Percentiles rank a stretch among this genome's conserved stretches.
Evolutionary conservation across 805 yeast genomes (phyloP).

Genomic region (Schwanniomyces polymorphus): DNA sequence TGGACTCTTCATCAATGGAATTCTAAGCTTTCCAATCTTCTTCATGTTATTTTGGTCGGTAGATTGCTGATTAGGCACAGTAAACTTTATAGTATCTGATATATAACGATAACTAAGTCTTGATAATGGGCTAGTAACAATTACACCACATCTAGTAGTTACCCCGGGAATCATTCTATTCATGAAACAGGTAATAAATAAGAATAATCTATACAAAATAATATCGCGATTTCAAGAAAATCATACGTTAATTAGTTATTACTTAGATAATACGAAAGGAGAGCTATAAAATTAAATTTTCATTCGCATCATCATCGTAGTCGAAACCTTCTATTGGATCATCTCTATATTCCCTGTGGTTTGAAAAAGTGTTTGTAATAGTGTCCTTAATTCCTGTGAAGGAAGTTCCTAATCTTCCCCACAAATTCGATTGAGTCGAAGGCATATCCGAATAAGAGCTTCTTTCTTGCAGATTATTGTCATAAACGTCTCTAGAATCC

Average conservation of each 20-base stretch:
- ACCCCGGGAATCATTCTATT: background rate
- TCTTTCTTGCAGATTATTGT: background rate
- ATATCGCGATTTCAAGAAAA: background rate
- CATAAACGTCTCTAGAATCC: background rate
- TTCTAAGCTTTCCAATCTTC: constrained; percentile 38
- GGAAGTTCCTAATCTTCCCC: constrained; percentile 28
- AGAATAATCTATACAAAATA: background rate
- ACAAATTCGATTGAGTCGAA: constrained; percentile 10
- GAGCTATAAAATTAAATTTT: constrained; percentile 27
- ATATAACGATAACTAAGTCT: constrained; percentile 7
- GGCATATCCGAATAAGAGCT: background rate
- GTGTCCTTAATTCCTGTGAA: constrained; percentile 20
- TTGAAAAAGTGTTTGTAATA: constrained; percentile 13
- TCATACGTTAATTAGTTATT: background rate
- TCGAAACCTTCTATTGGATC: constrained; percentile 20
- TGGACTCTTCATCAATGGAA: constrained; percentile 65
- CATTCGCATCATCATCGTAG: constrained; percentile 37
- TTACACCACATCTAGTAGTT: background rate
- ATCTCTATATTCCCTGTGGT: constrained; percentile 4
- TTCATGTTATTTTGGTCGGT: background rate
- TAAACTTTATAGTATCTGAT: constrained; percentile 26
- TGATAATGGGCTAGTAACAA: background rate
- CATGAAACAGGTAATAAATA: background rate
- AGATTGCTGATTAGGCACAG: constrained; percentile 18
- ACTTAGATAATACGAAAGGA: background rate